Evolutionary conservation across 371 early-diverging fungal genomes (phyloP).

Genomic region (Rhizopus delemar): DNA sequence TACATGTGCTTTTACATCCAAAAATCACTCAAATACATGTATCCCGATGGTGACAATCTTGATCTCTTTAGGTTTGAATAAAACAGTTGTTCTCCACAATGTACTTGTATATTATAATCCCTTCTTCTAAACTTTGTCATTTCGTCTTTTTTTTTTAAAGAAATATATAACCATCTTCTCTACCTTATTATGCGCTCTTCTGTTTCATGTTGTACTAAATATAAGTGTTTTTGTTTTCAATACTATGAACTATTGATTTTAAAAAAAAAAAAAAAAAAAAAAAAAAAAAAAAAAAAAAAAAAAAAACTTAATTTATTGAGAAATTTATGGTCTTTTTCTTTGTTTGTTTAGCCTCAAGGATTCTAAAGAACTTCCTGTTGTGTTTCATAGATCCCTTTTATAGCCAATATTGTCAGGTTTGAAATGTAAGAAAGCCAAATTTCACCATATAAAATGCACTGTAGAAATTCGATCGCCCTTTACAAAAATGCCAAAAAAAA

Average conservation of each 20-base stretch:
- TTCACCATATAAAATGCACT: background rate
- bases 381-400: slow-evolving; percentile 88
- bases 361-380: slow-evolving; percentile 78
- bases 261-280: slow-evolving; percentile 14
- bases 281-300: background rate
- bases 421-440: slow-evolving; percentile 61
- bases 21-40: slow-evolving; percentile 60
- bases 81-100: background rate
- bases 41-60: slow-evolving; percentile 6
- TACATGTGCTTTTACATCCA: slow-evolving; percentile 92
- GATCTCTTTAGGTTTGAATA: slow-evolving; percentile 23
- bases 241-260: slow-evolving; percentile 49
- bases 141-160: too few species aligned
- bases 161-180: slow-evolving; percentile 26
- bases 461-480: slow-evolving; percentile 82
- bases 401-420: slow-evolving; percentile 87
- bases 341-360: slow-evolving; percentile 50
- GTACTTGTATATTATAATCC: background rate
- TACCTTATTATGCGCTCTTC: slow-evolving; percentile 22
- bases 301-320: too few species aligned
- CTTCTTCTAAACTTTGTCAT: background rate
- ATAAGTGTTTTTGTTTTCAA: slow-evolving; percentile 36
- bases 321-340: background rate
- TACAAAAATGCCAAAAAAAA: slow-evolving; percentile 64
- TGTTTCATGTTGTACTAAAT: slow-evolving; percentile 32